Evolutionary conservation across 345 rosid species (phyloP).

Genomic region (Eucalyptus virginea): DNA sequence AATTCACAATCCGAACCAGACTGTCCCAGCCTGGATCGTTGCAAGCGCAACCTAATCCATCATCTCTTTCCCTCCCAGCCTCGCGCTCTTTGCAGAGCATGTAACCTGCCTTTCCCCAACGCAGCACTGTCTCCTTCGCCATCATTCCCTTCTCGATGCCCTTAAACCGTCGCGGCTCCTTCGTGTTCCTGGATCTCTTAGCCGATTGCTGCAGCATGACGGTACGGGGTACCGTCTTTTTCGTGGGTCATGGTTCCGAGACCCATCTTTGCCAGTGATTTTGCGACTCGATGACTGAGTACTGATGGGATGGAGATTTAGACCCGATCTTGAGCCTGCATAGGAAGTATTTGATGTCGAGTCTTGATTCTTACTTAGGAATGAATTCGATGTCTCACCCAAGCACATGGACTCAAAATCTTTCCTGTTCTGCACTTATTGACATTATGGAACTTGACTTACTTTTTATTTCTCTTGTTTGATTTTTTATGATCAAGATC

Average conservation of each 20-base stretch:
- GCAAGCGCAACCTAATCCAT: not conserved
- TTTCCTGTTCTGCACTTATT: not conserved
- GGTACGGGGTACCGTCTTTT: not conserved
- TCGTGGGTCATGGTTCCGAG: fast-evolving
- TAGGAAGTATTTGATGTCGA: not conserved
- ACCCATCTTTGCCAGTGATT: not conserved
- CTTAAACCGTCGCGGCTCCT: not conserved
- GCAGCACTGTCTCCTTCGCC: not conserved
- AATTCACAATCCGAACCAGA: not conserved
- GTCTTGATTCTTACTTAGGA: not conserved
- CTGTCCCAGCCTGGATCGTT: not conserved
- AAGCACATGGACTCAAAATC: not conserved
- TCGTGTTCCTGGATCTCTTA: not conserved
- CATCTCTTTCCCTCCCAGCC: not conserved
- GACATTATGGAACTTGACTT: fast-evolving
- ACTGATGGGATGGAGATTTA: not conserved
- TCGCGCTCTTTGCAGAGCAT: not conserved
- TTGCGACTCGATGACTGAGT: not conserved
- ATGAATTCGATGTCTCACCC: not conserved
- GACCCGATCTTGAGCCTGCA: not conserved
- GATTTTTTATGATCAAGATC: not conserved
- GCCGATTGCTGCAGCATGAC: not conserved
- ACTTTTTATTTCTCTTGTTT: not conserved
- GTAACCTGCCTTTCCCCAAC: not conserved
- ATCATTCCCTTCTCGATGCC: not conserved